Evolutionary conservation across 2,329 filamentous ascomycete species (phyloP).

Genomic region (Penicillium sp.): DNA sequence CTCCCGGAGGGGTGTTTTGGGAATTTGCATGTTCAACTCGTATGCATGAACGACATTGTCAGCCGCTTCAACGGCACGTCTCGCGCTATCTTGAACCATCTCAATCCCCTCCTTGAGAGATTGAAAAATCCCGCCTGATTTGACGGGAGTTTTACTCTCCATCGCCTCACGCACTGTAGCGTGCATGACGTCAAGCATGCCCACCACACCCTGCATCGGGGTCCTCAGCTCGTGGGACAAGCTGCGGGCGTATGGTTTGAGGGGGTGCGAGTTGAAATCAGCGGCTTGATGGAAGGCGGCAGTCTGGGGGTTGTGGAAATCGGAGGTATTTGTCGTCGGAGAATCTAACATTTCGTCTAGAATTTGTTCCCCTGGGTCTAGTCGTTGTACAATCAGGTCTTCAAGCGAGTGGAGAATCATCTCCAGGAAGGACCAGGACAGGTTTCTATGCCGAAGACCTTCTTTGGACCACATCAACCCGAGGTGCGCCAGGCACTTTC

Average conservation of each 20-base stretch:
- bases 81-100: slow-evolving; percentile 70
- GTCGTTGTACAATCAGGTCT: slow-evolving; percentile 63
- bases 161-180: slow-evolving; percentile 68
- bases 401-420: slow-evolving; percentile 68
- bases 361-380: slow-evolving; percentile 31
- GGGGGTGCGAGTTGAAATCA: slow-evolving; percentile 59
- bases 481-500: slow-evolving; percentile 68
- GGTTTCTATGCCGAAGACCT: slow-evolving; percentile 54
- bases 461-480: slow-evolving; percentile 70
- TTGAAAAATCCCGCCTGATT: slow-evolving; percentile 58
- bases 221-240: slow-evolving; percentile 71
- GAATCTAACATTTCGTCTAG: neutral
- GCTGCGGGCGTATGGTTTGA: slow-evolving; percentile 71
- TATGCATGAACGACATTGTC: slow-evolving; percentile 76
- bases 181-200: slow-evolving; percentile 76
- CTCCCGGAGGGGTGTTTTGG: slow-evolving; percentile 58
- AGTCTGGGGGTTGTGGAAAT: slow-evolving; percentile 32
- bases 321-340: slow-evolving; percentile 18
- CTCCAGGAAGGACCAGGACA: slow-evolving; percentile 68
- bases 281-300: slow-evolving; percentile 58
- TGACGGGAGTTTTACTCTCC: slow-evolving; percentile 53
- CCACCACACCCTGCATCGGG: slow-evolving; percentile 73
- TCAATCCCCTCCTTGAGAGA: slow-evolving; percentile 68
- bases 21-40: slow-evolving; percentile 72
- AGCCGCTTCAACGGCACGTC: slow-evolving; percentile 69